Evolutionary conservation across 495 filamentous ascomycete genomes (phyloP), one percentile per base, ranked within the genome.

Genomic region (Saxispiralis lemnorum): DNA sequence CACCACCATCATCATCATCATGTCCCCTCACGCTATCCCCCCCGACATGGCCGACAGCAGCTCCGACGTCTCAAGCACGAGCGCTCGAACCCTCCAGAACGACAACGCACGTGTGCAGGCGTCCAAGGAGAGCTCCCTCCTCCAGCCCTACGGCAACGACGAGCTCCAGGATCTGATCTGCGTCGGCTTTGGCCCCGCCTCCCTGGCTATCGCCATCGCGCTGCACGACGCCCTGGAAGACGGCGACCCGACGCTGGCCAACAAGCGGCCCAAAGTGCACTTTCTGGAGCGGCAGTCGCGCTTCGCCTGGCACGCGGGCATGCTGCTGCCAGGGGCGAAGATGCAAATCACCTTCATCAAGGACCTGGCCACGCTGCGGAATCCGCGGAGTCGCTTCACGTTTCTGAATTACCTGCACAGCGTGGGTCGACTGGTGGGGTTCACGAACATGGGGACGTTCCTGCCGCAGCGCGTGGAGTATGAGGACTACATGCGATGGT

Each of bases 331-430:
- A 0, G 84, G 84, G 37, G 81, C 85, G 11, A 82, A 79, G 57
- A 97, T 97, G 88, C 88, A 97, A 60, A 95, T 97, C 46, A 88
- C 83, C 28, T 97, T 95, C 68, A 68, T 97, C 61, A 97, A 97
- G 65, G 89, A 95, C 53, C 69, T 97, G 45, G 88, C 89, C 10
- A 89, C 84, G 7, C 63, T 94, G 35, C 71, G 88, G 32, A 76
- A 95, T 50, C 88, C 88, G 2, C 75, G 79, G 45, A 93, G 83
- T 41, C 67, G 85, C 51, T 97, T 95, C 63, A 95, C 88, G 5
- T 97, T 97, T 62, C 66, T 93, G 47, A 95, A 94, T 59, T 95
- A 95, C 57, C 71, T 97, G 2, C 76, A 88, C 62, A 59, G 70
- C 48, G 75, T 92, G 49, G 66, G 71, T 38, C 71, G 89, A 6